Percentiles rank a stretch among this genome's conserved stretches.
Evolutionary conservation across 2,329 filamentous ascomycete species (phyloP).

Genomic region (Dendryphion nanum): DNA sequence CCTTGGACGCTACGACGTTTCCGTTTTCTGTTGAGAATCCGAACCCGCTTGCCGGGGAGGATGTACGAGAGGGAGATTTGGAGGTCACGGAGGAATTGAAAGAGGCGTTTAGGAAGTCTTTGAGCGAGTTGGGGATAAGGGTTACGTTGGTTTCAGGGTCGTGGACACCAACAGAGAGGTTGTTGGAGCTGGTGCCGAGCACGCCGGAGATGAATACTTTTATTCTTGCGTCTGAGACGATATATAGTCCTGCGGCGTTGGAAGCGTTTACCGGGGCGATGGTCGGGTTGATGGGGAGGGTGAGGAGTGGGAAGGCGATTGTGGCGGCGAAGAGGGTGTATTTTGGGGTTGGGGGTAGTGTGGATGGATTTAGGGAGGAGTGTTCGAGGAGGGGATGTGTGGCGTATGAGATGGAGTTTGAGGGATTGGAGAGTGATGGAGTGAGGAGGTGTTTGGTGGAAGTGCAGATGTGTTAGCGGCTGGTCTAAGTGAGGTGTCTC

Average conservation of each 20-base stretch:
- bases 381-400: constrained; percentile 44
- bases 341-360: constrained; percentile 79
- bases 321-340: constrained; percentile 78
- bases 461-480: constrained; percentile 39
- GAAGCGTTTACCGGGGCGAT: constrained; percentile 67
- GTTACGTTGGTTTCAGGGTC: constrained; percentile 71
- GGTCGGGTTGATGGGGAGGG: constrained; percentile 54
- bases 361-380: constrained; percentile 66
- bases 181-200: constrained; percentile 57
- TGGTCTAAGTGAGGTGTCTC: no score
- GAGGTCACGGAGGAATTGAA: constrained; percentile 62
- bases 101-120: constrained; percentile 55
- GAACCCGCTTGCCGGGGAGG: constrained; percentile 18
- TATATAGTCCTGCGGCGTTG: constrained; percentile 74
- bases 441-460: constrained; percentile 50
- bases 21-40: constrained; percentile 15
- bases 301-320: constrained; percentile 59
- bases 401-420: constrained; percentile 50
- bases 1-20: constrained; percentile 12
- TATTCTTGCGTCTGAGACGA: constrained; percentile 75
- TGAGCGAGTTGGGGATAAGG: constrained; percentile 52
- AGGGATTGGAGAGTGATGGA: constrained; percentile 35
- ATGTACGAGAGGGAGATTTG: constrained; percentile 52
- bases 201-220: constrained; percentile 40
- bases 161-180: constrained; percentile 59